A percentile compares a stretch with the other conserved stretches of the same genome.
These are phyloP conservation scores for Pichia sp. DNA, from an alignment of 1,139 yeast genomes.

Conservation along the genomic window DNA sequence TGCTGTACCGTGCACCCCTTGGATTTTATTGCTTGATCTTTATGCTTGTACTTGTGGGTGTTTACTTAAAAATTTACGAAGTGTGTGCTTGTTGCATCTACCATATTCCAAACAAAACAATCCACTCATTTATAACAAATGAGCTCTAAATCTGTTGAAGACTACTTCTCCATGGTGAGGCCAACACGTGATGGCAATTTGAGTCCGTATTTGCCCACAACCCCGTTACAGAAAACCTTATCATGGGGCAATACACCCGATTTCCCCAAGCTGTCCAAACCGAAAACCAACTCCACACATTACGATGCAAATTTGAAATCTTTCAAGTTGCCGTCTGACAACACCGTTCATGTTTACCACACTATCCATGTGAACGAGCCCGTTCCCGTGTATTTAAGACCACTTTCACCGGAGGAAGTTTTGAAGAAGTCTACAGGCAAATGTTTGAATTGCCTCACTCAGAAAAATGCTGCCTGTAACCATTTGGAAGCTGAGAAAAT, in stretches of 20 bases:
- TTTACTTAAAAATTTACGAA: no score
- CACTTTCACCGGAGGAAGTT: slow-evolving; percentile 15
- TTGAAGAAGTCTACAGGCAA: slow-evolving; percentile 7
- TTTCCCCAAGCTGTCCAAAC: slow-evolving; percentile 3
- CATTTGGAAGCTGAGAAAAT: background rate
- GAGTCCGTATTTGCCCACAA: slow-evolving; percentile 2
- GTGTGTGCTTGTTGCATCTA: no score
- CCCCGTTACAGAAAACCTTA: background rate
- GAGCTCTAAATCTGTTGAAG: slow-evolving; percentile 7
- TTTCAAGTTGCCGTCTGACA: slow-evolving; percentile 4
- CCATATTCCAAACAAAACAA: no score
- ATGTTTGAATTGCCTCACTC: slow-evolving; percentile 7
- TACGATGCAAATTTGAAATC: slow-evolving; percentile 2
- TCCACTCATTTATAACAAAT: slow-evolving; percentile 1
- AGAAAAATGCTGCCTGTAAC: slow-evolving; percentile 1
- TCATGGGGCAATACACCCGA: slow-evolving; percentile 12
- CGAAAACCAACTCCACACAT: slow-evolving; percentile 1
- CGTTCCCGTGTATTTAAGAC: slow-evolving; percentile 14
- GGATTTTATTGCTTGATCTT: no score
- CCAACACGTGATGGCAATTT: slow-evolving; percentile 4
- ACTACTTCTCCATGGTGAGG: slow-evolving; percentile 7
- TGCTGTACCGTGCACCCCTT: no score
- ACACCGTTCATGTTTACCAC: slow-evolving; percentile 13
- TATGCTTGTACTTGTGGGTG: no score
- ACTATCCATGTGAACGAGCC: slow-evolving; percentile 15